A percentile compares a stretch with the other conserved stretches of the same genome.
These are phyloP conservation scores for Chytriomyces hyalinus DNA, from an alignment of 192 early-diverging fungal species.

Conservation along the genomic window DNA sequence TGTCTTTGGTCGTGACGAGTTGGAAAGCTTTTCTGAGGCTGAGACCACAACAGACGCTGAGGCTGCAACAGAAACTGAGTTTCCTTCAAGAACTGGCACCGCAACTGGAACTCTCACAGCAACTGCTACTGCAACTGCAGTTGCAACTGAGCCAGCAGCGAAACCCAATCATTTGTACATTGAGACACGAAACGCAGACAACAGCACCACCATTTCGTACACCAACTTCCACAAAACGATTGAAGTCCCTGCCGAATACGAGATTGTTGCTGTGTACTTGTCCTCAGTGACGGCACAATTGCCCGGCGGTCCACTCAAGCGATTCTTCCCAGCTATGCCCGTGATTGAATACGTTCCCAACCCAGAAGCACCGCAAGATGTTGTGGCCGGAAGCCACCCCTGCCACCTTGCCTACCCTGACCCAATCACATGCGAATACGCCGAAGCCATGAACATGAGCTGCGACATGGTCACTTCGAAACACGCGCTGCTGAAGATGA, in stretches of 20 bases:
- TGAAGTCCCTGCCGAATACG: constrained; percentile 10
- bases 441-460: constrained; percentile 20
- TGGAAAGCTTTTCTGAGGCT: not conserved
- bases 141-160: not conserved
- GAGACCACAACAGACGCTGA: not conserved
- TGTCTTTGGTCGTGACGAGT: not conserved
- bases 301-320: not conserved
- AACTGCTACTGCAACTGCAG: not conserved
- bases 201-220: not conserved
- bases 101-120: not conserved
- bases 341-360: constrained; percentile 3
- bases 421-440: not conserved
- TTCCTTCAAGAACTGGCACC: not conserved
- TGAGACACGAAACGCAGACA: not conserved
- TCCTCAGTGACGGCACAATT: not conserved
- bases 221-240: constrained; percentile 5
- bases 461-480: not conserved
- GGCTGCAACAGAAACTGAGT: not conserved
- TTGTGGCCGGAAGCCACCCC: not conserved
- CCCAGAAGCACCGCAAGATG: constrained; percentile 9
- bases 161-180: not conserved
- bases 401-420: constrained; percentile 16
- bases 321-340: not conserved
- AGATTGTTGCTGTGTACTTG: constrained; percentile 5
- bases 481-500: constrained; percentile 22